phyloP scores from a whole-genome alignment of 2,329 filamentous ascomycete species.

The Xylaria sp. region DNA sequence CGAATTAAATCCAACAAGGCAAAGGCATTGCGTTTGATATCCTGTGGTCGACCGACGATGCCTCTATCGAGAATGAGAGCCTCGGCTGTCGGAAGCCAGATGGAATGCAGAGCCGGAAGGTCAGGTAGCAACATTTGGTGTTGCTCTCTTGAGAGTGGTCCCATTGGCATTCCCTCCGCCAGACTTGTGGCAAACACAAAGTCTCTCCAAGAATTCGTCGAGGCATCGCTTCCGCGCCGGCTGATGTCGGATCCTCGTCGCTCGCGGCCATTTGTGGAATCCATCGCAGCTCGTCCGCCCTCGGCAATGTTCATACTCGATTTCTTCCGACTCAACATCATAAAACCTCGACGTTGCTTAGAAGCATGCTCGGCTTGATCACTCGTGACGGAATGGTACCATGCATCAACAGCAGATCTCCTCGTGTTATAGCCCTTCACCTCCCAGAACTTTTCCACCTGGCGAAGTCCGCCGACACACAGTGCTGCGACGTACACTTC shows the following conservation, averaged over 20 bases:
- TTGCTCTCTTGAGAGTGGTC: constrained; percentile 46
- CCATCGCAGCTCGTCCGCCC: constrained; percentile 17
- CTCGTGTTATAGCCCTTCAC: constrained; percentile 60
- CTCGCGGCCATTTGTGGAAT: constrained; percentile 18
- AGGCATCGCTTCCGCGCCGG: constrained; percentile 29
- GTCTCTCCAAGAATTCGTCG: constrained; percentile 31
- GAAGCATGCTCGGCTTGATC: constrained; percentile 39
- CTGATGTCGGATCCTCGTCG: constrained; percentile 29
- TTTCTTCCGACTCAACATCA: constrained; percentile 54
- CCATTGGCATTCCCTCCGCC: constrained; percentile 58
- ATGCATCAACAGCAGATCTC: constrained; percentile 53
- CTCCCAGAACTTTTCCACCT: constrained; percentile 61
- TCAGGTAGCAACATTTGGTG: constrained; percentile 48
- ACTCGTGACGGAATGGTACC: constrained; percentile 50
- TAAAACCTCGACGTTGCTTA: constrained; percentile 49
- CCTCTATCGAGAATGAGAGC: constrained; percentile 54
- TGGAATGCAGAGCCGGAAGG: constrained; percentile 52
- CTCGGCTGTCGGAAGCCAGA: constrained; percentile 60
- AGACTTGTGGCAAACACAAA: constrained; percentile 56
- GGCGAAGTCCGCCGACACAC: constrained; percentile 55
- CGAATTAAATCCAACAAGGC: constrained; percentile 60
- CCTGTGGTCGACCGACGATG: constrained; percentile 52
- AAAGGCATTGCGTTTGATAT: constrained; percentile 59
- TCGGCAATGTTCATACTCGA: constrained; percentile 38
- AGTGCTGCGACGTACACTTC: constrained; percentile 58